Evolutionary conservation across 768 basidiomycete genomes (phyloP).

Genomic region (Suillus lakei): DNA sequence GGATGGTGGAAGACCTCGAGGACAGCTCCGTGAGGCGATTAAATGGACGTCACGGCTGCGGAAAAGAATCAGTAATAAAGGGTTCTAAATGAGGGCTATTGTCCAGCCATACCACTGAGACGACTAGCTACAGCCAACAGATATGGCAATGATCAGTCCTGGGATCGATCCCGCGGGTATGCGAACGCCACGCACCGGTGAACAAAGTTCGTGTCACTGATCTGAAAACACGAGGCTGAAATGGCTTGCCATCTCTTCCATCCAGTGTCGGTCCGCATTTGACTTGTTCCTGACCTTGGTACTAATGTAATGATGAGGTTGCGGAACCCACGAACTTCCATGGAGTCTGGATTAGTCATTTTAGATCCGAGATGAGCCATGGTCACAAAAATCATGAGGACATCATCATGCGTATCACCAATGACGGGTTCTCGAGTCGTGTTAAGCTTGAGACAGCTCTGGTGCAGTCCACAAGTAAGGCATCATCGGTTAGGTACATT

Average conservation of each 20-base stretch:
- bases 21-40: constrained; percentile 14
- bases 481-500: neutral
- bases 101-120: constrained; percentile 5
- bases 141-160: constrained; percentile 5
- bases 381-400: neutral
- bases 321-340: constrained; percentile 10
- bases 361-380: constrained; percentile 20
- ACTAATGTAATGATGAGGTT: constrained; percentile 12
- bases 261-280: constrained; percentile 12
- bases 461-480: neutral
- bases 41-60: constrained; percentile 11
- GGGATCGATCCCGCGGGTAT: constrained; percentile 8
- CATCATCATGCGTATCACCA: neutral
- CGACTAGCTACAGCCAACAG: constrained; percentile 12
- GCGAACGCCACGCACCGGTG: neutral
- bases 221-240: constrained; percentile 34
- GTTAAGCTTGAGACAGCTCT: neutral
- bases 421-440: too few relatives aligned
- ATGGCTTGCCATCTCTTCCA: constrained; percentile 13
- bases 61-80: constrained; percentile 11
- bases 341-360: constrained; percentile 8
- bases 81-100: constrained; percentile 1
- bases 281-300: constrained; percentile 5
- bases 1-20: constrained; percentile 15
- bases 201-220: constrained; percentile 18